phyloP scores from a whole-genome alignment of 768 basidiomycete species.

The Solioccasus polychromus region DNA sequence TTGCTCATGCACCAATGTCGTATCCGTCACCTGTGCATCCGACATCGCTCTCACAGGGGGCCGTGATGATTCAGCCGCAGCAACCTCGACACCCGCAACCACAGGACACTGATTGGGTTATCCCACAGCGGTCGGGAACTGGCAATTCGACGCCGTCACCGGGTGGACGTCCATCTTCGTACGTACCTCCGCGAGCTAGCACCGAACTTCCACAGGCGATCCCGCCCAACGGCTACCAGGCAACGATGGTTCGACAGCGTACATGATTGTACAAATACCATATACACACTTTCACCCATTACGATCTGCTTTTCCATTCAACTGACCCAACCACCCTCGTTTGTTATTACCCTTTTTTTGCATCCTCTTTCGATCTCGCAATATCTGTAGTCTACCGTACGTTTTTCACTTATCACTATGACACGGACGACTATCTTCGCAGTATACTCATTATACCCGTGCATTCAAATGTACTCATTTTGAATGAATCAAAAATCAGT shows the following conservation, averaged over 20 bases:
- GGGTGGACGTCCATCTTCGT: constrained; percentile 51
- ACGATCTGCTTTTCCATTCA: constrained; percentile 23
- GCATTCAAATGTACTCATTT: constrained; percentile 40
- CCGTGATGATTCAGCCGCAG: constrained; percentile 42
- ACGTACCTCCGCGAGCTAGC: constrained; percentile 44
- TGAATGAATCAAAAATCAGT: constrained; percentile 27
- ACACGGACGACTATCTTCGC: constrained; percentile 60
- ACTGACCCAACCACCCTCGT: constrained; percentile 28
- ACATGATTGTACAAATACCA: constrained; percentile 33
- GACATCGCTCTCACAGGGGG: constrained; percentile 43
- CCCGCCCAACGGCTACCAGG: constrained; percentile 44
- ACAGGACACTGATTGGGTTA: constrained; percentile 45
- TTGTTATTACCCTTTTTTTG: constrained; percentile 24
- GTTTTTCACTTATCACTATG: constrained; percentile 45
- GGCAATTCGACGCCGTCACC: constrained; percentile 32
- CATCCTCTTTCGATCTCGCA: constrained; percentile 42
- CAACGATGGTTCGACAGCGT: constrained; percentile 48
- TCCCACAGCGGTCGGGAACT: constrained; percentile 38
- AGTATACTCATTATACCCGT: constrained; percentile 59
- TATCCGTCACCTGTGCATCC: constrained; percentile 46
- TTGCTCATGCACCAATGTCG: constrained; percentile 42
- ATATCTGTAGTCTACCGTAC: constrained; percentile 63
- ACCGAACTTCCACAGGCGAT: constrained; percentile 40
- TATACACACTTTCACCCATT: constrained; percentile 8
- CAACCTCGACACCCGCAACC: constrained; percentile 36